phyloP scores from a whole-genome alignment of 2,329 filamentous ascomycete species.

The Nigrospora oryzae region DNA sequence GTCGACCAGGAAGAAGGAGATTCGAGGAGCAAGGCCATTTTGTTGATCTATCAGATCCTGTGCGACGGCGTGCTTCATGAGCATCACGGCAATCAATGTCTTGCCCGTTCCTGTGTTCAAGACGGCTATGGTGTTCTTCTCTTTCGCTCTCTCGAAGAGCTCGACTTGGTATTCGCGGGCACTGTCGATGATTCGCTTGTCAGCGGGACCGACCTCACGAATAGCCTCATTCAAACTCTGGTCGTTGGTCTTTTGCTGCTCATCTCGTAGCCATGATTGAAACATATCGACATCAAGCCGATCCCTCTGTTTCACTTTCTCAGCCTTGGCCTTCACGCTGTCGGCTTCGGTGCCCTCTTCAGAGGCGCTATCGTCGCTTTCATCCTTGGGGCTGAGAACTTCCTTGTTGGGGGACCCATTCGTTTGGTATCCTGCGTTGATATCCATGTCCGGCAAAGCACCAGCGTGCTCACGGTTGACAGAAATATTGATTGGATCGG shows the following conservation, averaged over 20 bases:
- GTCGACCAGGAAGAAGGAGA: conserved; percentile 84
- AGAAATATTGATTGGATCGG: too few relatives aligned
- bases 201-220: conserved; percentile 3
- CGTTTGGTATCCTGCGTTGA: too few relatives aligned
- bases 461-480: too few relatives aligned
- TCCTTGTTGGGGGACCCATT: too few relatives aligned
- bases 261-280: conserved; percentile 12
- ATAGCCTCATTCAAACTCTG: conserved; percentile 1
- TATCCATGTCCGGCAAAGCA: too few relatives aligned
- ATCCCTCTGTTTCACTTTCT: too few relatives aligned
- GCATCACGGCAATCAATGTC: conserved; percentile 85
- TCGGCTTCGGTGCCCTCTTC: too few relatives aligned
- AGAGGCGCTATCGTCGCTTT: too few relatives aligned
- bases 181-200: conserved; percentile 49
- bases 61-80: conserved; percentile 69
- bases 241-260: conserved; percentile 8
- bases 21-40: conserved; percentile 48
- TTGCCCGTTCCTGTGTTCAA: conserved; percentile 68
- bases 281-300: conserved; percentile 5
- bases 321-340: too few relatives aligned
- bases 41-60: conserved; percentile 66
- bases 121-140: conserved; percentile 83
- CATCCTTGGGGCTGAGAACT: too few relatives aligned
- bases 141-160: conserved; percentile 79
- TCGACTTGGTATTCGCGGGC: conserved; percentile 89